Evolutionary conservation across 1,284 basidiomycete genomes (phyloP).

Genomic region (Fomitopsis pinicola): DNA sequence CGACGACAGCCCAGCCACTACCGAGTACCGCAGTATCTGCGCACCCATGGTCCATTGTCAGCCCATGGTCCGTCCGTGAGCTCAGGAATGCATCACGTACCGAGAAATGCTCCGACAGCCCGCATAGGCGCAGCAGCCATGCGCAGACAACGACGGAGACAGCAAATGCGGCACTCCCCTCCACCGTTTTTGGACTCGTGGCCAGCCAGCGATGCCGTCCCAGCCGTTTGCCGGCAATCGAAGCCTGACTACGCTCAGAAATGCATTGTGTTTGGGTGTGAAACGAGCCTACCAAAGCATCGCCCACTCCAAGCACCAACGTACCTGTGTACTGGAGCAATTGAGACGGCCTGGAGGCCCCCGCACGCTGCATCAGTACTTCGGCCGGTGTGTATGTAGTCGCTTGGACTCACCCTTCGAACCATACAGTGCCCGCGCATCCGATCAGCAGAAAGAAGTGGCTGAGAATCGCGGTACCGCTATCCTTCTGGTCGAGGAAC

Average conservation of each 20-base stretch:
- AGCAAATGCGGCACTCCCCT: constrained; percentile 85
- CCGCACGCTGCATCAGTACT: neutral
- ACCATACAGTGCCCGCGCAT: constrained; percentile 91
- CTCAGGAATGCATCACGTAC: constrained; percentile 36
- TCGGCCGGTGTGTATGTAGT: neutral
- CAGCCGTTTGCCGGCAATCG: constrained; percentile 83
- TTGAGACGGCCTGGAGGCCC: constrained; percentile 51
- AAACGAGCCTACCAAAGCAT: constrained; percentile 70
- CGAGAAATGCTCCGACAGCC: constrained; percentile 69
- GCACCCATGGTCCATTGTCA: constrained; percentile 5
- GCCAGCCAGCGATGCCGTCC: constrained; percentile 84
- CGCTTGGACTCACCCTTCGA: constrained; percentile 71
- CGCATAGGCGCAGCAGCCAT: constrained; percentile 66
- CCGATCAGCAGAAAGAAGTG: constrained; percentile 97
- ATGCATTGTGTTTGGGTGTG: neutral
- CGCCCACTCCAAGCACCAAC: constrained; percentile 87
- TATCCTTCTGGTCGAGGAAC: constrained; percentile 94
- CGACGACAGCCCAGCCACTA: constrained; percentile 59
- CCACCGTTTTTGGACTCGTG: constrained; percentile 83
- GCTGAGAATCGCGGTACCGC: constrained; percentile 93
- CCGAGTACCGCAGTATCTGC: constrained; percentile 51
- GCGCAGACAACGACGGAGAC: constrained; percentile 68
- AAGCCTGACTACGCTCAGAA: constrained; percentile 53
- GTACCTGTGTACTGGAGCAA: constrained; percentile 88
- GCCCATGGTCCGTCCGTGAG: neutral